Conservation (phyloP, 2,329 filamentous ascomycete genomes). For the Plenodomus tracheiphilus region DNA sequence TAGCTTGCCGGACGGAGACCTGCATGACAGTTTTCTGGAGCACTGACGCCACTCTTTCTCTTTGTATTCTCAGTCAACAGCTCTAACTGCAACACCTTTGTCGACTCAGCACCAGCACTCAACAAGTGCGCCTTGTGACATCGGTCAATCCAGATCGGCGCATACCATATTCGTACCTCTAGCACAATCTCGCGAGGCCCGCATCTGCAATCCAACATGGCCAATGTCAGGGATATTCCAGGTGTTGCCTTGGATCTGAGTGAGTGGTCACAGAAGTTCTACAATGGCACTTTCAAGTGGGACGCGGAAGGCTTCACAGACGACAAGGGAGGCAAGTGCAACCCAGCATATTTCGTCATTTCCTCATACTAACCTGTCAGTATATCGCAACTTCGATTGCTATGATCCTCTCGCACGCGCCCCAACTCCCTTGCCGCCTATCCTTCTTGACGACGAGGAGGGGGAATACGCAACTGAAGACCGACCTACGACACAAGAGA, state of each 20-base stretch:
- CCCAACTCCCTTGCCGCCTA: constrained; percentile 25
- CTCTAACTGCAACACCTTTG: neutral
- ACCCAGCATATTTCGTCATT: neutral
- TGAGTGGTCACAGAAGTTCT: constrained; percentile 33
- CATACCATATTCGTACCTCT: neutral
- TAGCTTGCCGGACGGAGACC: neutral
- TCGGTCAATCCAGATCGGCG: no score
- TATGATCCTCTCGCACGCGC: constrained; percentile 17
- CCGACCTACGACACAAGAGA: neutral
- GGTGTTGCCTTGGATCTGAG: constrained; percentile 11
- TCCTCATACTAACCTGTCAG: constrained; percentile 2
- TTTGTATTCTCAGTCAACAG: neutral
- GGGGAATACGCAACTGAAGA: neutral
- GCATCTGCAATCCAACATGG: neutral
- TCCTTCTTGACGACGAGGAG: constrained; percentile 8
- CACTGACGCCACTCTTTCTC: neutral
- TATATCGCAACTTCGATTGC: constrained; percentile 22
- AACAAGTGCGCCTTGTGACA: neutral
- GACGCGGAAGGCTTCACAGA: constrained; percentile 31
- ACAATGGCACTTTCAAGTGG: constrained; percentile 32
- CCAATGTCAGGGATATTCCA: no score
- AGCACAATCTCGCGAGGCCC: neutral
- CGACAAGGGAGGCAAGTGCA: constrained; percentile 22
- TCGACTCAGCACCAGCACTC: neutral
- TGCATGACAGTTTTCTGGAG: neutral